A percentile compares a stretch with the other conserved stretches of the same genome.
Evolutionary conservation across 2,329 filamentous ascomycete species (phyloP).

Genomic region (Pseudogymnoascus sp.): DNA sequence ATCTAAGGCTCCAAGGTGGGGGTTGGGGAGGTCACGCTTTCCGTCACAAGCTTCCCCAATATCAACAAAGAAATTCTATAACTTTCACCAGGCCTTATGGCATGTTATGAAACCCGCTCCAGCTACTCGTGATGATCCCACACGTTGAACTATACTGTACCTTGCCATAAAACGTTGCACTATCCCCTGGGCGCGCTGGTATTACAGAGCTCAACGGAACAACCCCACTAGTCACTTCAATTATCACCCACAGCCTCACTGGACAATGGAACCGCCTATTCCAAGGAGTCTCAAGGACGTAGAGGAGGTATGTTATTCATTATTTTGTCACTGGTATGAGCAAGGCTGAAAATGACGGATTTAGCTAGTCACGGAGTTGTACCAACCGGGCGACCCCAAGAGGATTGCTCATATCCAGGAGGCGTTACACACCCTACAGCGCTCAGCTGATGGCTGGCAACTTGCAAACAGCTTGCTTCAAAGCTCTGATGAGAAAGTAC

Average conservation of each 20-base stretch:
- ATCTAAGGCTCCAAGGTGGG: background rate
- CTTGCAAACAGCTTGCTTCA: conserved; percentile 70
- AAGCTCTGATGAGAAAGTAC: conserved; percentile 65
- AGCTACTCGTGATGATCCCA: conserved; percentile 3
- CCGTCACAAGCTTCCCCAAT: background rate
- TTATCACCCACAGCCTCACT: background rate
- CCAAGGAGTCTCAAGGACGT: conserved; percentile 1
- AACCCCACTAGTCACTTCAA: background rate
- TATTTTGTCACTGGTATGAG: background rate
- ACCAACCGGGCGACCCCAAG: conserved; percentile 37
- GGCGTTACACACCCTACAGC: conserved; percentile 71
- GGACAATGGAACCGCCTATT: background rate
- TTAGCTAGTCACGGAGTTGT: conserved; percentile 44
- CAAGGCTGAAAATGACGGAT: background rate
- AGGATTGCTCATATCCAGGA: conserved; percentile 56
- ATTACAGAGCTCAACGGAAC: background rate
- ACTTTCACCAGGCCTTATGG: background rate
- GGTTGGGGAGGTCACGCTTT: conserved; percentile 1
- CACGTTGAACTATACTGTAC: conserved; percentile 1
- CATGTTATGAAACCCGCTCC: background rate
- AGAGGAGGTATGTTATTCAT: background rate
- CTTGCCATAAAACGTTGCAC: background rate
- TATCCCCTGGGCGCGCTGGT: background rate
- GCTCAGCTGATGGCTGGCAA: conserved; percentile 75
- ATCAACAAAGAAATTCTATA: conserved; percentile 8